Evolutionary conservation across 2,329 filamentous ascomycete species (phyloP), one percentile per base, ranked within the genome.

Genomic region (Xylaria sp.): DNA sequence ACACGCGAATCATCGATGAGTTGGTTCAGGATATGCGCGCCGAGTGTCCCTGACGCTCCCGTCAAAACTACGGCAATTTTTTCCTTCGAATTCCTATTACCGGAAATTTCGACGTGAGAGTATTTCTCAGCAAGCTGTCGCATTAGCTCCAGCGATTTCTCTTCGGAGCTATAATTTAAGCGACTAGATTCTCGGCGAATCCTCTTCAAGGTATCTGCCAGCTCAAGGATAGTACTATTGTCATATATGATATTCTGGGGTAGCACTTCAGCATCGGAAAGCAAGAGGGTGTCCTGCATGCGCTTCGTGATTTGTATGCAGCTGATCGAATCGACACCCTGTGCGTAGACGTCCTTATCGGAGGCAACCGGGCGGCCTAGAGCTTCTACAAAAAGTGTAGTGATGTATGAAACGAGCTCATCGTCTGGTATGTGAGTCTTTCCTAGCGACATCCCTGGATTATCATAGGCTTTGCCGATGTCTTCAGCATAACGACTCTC

Each of bases 181-280:
- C n/a, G 57, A 13, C 31, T 47, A 7, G 3, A 15, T 17, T 47
- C 53, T 21, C 43, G 51, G 25, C 58, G 48, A 4, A 47, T 40
- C 29, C 25, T 53, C 33, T 43, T n/a, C 10, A 78, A 46, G 19
- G 73, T 70, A 2, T 53, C 51, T 0, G 71, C 60, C 4, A 78
- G 47, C 0, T 47, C 41, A 0, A 76, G 65, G n/a, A 87, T 74
- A 2, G 79, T 86, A 1, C 84, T 83, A 57, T 81, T 81, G 60
- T 89, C 84, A 64, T 88, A 87, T 0, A 89, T 80, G 1, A 88
- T 71, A 59, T 85, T 88, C 61, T 83, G 75, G 0, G 86, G 84
- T 1, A 88, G 25, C 0, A n/a, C n/a, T n/a, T 17, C 33, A 1
- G 58, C 54, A 0, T 41, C 40, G 0, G 60, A 23, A 0, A 63